Evolutionary conservation across 129 eudicot genomes (phyloP).

Genomic region (Flaveria trinervia): DNA sequence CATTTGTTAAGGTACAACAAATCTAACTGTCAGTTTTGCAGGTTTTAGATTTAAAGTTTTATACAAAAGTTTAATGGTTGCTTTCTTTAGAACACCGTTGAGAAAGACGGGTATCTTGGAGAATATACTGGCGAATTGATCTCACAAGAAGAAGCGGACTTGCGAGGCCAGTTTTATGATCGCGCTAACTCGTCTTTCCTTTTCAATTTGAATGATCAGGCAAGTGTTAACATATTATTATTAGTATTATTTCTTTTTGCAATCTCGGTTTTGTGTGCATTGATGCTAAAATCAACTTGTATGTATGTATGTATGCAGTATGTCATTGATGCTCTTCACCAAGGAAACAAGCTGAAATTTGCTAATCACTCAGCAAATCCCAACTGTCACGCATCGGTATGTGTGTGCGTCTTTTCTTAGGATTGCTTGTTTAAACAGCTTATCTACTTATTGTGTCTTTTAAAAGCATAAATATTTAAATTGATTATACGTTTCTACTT

Average conservation of each 20-base stretch:
- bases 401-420: neutral
- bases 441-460: neutral
- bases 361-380: conserved; percentile 86
- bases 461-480: neutral
- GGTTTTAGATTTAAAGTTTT: neutral
- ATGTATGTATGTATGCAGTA: conserved; percentile 45
- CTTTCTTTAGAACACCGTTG: conserved; percentile 49
- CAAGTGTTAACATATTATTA: conserved; percentile 7
- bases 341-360: conserved; percentile 84
- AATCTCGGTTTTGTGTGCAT: neutral
- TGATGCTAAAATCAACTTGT: neutral
- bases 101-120: conserved; percentile 83
- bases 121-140: conserved; percentile 92
- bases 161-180: conserved; percentile 78
- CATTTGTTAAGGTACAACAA: conserved; percentile 62
- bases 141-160: conserved; percentile 87
- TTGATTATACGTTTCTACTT: neutral
- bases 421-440: neutral
- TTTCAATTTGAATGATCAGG: conserved; percentile 86
- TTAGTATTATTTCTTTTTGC: neutral
- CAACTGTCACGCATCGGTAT: conserved; percentile 80
- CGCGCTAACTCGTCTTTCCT: conserved; percentile 74
- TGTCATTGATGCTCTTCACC: conserved; percentile 77
- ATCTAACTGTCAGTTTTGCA: neutral
- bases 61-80: neutral